These are phyloP conservation scores for Bruguiera sexangula DNA, from an alignment of 345 rosid species.

Conservation along the genomic window DNA sequence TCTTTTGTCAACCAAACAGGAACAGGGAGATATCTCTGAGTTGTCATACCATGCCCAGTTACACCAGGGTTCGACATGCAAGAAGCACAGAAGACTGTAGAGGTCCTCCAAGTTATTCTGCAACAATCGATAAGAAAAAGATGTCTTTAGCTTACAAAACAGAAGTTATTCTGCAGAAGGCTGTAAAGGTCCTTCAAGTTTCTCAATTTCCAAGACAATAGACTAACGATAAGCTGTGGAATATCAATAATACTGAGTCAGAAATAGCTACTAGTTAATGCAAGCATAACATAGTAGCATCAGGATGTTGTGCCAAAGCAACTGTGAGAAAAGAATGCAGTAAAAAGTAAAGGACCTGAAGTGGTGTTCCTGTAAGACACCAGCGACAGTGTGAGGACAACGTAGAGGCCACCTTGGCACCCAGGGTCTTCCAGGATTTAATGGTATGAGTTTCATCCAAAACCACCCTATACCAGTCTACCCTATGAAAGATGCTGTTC, in stretches of 20 bases:
- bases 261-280: not conserved
- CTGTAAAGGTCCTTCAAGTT: not conserved
- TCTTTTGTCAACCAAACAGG: not conserved
- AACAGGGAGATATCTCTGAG: not conserved
- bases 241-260: not conserved
- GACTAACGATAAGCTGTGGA: not conserved
- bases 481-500: conserved; percentile 48
- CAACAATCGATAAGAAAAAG: conserved; percentile 11
- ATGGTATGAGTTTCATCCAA: conserved; percentile 76
- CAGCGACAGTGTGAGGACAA: conserved; percentile 60
- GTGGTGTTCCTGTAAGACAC: conserved; percentile 75
- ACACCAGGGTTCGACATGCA: conserved; percentile 76
- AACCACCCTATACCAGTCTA: conserved; percentile 64
- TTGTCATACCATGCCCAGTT: conserved; percentile 59
- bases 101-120: conserved; percentile 70
- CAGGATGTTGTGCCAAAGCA: not conserved
- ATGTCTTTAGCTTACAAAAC: too few species aligned
- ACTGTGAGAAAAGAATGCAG: not conserved
- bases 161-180: too few species aligned
- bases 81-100: conserved; percentile 65
- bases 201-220: not conserved
- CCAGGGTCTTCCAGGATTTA: conserved; percentile 48
- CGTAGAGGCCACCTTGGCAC: conserved; percentile 49
- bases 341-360: conserved; percentile 39
- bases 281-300: not conserved